phyloP scores from a whole-genome alignment of 352 stramenopile species.

The Phytopythium vexans region DNA sequence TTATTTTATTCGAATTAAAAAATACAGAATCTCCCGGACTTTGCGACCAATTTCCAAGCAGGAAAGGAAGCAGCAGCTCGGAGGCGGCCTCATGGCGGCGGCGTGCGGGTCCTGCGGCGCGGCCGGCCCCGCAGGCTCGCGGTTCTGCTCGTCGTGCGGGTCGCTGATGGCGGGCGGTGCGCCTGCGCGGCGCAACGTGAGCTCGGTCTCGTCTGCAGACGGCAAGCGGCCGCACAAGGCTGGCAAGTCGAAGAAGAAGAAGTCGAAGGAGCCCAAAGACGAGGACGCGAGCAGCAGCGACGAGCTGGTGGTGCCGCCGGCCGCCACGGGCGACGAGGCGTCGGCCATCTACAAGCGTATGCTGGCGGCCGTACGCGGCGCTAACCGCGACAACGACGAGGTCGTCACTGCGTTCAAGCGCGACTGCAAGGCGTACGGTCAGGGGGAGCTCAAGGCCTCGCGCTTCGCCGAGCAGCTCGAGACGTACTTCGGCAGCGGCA shows the following conservation, averaged over 20 bases:
- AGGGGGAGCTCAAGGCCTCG: conserved; percentile 52
- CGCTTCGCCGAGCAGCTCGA: conserved; percentile 59
- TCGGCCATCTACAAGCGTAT: conserved; percentile 79
- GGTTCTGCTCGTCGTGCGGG: conserved; percentile 38
- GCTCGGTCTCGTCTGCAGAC: conserved; percentile 9
- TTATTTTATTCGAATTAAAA: too few species aligned
- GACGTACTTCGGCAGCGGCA: conserved; percentile 61
- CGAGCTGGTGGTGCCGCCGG: conserved; percentile 45
- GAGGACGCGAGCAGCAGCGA: conserved; percentile 4
- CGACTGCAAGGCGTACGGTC: conserved; percentile 77
- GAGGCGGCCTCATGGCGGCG: too few species aligned
- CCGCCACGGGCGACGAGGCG: conserved; percentile 66
- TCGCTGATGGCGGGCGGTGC: conserved; percentile 8
- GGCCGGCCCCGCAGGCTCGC: too few species aligned
- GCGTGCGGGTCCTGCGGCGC: too few species aligned
- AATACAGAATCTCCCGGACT: too few species aligned
- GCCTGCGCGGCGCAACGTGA: conserved; percentile 4
- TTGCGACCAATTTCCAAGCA: too few species aligned
- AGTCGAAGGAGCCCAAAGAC: conserved; percentile 1
- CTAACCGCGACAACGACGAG: conserved; percentile 71
- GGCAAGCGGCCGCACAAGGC: conserved; percentile 11
- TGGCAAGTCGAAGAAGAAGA: conserved; percentile 20
- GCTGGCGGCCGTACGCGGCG: conserved; percentile 68
- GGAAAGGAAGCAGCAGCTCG: too few species aligned
- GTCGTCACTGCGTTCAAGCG: conserved; percentile 69